Percentiles rank a stretch among this genome's conserved stretches.
Evolutionary conservation across 495 filamentous ascomycete genomes (phyloP).

Genomic region (Aspergillus baeticus): DNA sequence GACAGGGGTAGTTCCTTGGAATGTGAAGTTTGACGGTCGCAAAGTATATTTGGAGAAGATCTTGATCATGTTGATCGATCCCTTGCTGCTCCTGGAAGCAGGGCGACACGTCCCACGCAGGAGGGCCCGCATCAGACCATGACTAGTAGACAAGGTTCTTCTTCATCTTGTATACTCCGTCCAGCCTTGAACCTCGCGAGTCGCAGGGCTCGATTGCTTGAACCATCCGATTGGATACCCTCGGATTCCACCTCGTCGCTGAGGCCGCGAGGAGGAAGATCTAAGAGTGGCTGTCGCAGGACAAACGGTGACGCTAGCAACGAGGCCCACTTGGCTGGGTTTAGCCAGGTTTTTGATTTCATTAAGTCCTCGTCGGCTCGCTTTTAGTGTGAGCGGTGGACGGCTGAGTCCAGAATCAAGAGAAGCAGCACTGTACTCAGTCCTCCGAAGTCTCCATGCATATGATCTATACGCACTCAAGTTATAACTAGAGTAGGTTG

Average conservation of each 20-base stretch:
- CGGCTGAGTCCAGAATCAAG: no score
- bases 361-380: conserved; percentile 10
- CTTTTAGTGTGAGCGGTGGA: conserved; percentile 3
- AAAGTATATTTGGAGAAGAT: neutral
- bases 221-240: conserved; percentile 21
- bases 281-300: conserved; percentile 13
- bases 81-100: neutral
- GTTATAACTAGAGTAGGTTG: no score
- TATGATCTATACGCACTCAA: no score
- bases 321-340: conserved; percentile 27
- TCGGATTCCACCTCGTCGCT: conserved; percentile 8
- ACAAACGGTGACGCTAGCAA: conserved; percentile 42
- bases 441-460: no score
- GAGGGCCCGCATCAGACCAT: neutral
- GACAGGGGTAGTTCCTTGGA: conserved; percentile 12
- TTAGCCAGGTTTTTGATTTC: conserved; percentile 14
- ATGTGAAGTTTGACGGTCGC: neutral
- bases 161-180: conserved; percentile 5
- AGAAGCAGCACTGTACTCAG: no score
- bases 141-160: neutral
- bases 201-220: conserved; percentile 4
- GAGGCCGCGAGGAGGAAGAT: conserved; percentile 16
- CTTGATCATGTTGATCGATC: neutral
- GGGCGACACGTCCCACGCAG: neutral
- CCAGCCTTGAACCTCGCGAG: neutral